Percentiles rank a stretch among this genome's conserved stretches.
Conservation (phyloP, 1,139 yeast species). For the Hanseniaspora gamundiae region DNA sequence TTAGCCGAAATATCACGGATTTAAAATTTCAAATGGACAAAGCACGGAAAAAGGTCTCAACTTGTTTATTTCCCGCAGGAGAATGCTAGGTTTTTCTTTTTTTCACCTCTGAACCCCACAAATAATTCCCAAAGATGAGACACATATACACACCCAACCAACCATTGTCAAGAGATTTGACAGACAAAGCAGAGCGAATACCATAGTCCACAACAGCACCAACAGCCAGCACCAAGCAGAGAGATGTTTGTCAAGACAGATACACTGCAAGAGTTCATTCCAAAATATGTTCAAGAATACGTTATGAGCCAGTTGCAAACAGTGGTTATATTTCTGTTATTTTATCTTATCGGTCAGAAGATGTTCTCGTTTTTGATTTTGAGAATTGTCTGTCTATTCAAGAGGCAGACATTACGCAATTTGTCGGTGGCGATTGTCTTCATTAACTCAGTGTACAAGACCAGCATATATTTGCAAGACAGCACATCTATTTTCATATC, state of each 20-base stretch:
- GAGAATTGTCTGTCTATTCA: not conserved
- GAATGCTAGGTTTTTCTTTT: too few relatives aligned
- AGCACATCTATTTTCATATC: slow-evolving; percentile 3
- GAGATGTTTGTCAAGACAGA: too few relatives aligned
- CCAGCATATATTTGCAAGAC: not conserved
- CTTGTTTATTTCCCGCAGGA: not conserved
- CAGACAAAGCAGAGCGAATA: too few relatives aligned
- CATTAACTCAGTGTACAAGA: slow-evolving; percentile 2
- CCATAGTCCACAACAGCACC: too few relatives aligned
- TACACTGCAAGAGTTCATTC: not conserved
- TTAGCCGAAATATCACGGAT: too few relatives aligned
- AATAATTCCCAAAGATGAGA: too few relatives aligned
- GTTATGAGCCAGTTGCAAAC: not conserved
- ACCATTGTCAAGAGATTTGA: too few relatives aligned
- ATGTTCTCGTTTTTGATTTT: slow-evolving; percentile 2
- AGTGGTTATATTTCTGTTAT: not conserved
- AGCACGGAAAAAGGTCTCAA: too few relatives aligned
- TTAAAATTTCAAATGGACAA: too few relatives aligned
- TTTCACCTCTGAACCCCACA: not conserved
- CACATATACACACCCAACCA: too few relatives aligned
- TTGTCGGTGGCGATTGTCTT: slow-evolving; percentile 2
- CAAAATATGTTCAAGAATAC: not conserved
- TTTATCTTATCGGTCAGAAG: slow-evolving; percentile 2
- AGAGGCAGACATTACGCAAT: not conserved
- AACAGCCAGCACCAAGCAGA: too few relatives aligned